These are phyloP conservation scores for Phytopythium vexans DNA, from an alignment of 352 stramenopile genomes.

Conservation along the genomic window DNA sequence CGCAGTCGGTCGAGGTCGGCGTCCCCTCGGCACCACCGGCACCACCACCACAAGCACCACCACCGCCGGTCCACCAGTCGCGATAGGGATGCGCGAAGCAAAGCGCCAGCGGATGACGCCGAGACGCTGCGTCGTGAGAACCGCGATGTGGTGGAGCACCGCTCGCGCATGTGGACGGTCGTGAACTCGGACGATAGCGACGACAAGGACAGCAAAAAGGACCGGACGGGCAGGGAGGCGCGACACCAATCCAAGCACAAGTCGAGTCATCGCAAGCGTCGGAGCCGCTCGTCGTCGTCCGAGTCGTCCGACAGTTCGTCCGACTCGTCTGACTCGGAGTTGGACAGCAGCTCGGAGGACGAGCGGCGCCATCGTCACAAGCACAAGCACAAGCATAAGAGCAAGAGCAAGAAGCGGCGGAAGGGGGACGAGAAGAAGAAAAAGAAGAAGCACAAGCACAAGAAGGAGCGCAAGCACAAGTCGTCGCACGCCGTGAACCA, in stretches of 20 bases:
- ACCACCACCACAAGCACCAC: not conserved
- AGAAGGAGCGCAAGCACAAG: constrained; percentile 12
- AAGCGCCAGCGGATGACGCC: not conserved
- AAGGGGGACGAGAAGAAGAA: constrained; percentile 96
- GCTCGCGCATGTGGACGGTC: constrained; percentile 43
- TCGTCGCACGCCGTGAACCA: constrained; percentile 75
- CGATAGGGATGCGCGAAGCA: not conserved
- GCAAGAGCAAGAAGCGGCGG: constrained; percentile 26
- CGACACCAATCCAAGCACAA: not conserved
- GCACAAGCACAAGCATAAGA: constrained; percentile 16
- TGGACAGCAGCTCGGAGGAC: constrained; percentile 6
- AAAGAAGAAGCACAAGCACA: constrained; percentile 79
- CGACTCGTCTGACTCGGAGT: constrained; percentile 19
- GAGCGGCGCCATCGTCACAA: constrained; percentile 12
- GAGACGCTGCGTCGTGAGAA: constrained; percentile 29
- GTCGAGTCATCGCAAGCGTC: not conserved
- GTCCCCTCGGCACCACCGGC: not conserved
- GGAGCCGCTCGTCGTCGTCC: constrained; percentile 28
- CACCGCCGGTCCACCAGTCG: not conserved
- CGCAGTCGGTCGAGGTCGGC: constrained; percentile 3
- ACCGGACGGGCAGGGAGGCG: not conserved
- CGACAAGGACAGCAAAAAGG: not conserved
- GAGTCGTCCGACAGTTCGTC: constrained; percentile 32
- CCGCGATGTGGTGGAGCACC: constrained; percentile 29
- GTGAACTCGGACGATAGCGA: constrained; percentile 30